phyloP scores from a whole-genome alignment of 78 protist species.

The Planoprotostelium fungivorum region DNA sequence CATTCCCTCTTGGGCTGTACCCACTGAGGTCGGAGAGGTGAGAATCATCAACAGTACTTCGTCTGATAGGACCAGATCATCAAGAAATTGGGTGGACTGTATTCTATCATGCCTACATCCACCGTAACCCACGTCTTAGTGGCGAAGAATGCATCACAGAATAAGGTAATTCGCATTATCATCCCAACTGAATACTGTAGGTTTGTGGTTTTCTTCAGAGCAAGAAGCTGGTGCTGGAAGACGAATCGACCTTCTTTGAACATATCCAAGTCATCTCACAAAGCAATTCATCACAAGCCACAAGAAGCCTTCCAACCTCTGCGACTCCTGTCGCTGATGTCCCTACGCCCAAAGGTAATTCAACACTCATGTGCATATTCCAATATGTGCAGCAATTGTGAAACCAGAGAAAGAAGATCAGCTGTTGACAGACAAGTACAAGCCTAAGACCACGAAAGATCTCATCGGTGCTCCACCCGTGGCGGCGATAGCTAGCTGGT shows the following conservation, averaged over 20 bases:
- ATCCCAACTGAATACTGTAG: background rate
- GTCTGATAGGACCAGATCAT: background rate
- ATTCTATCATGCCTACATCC: background rate
- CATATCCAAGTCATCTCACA: too few relatives aligned
- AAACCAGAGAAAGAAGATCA: background rate
- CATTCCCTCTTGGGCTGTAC: background rate
- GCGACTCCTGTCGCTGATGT: background rate
- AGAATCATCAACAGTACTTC: background rate
- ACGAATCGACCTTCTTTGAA: background rate
- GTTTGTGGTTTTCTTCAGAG: background rate
- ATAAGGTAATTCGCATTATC: background rate
- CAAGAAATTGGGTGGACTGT: background rate
- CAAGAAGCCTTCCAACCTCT: background rate
- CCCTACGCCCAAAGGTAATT: background rate
- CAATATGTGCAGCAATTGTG: background rate
- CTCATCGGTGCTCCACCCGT: slow-evolving; percentile 70
- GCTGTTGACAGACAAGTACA: slow-evolving; percentile 76
- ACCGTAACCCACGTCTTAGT: background rate
- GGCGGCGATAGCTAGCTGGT: slow-evolving; percentile 52
- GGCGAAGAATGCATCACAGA: background rate
- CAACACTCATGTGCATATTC: too few relatives aligned
- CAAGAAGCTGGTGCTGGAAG: background rate
- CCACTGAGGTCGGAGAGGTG: background rate
- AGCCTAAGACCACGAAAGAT: slow-evolving; percentile 50
- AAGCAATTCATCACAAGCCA: background rate